Conservation (phyloP, 1,284 basidiomycete genomes). For the Ganoderma leucocontextum region DNA sequence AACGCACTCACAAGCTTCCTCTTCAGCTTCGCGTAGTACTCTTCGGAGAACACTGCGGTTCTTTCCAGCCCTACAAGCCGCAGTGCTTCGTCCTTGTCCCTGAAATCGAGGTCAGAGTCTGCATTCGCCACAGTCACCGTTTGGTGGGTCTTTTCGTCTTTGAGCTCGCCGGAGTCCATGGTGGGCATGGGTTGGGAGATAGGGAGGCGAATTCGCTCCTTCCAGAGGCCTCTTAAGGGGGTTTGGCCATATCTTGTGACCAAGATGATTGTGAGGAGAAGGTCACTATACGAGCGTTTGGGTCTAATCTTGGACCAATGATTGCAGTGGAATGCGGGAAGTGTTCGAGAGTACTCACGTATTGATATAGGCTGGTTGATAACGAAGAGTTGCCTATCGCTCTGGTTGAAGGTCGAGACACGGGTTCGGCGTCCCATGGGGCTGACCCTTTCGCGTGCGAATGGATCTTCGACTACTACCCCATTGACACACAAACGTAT, state of each 20-base stretch:
- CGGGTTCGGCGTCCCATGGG: neutral
- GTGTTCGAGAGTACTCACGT: slow-evolving; percentile 7
- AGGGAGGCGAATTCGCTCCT: neutral
- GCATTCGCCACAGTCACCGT: slow-evolving; percentile 21
- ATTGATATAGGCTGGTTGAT: slow-evolving; percentile 15
- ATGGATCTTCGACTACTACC: neutral
- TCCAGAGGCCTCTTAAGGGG: neutral
- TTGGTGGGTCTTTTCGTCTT: slow-evolving; percentile 26
- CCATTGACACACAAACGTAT: neutral
- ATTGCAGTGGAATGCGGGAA: neutral
- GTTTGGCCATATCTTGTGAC: slow-evolving; percentile 4
- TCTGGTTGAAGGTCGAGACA: slow-evolving; percentile 10
- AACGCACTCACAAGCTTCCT: slow-evolving; percentile 58
- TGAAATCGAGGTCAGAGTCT: slow-evolving; percentile 43
- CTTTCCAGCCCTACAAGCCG: slow-evolving; percentile 62
- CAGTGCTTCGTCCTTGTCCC: slow-evolving; percentile 66
- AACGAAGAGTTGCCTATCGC: slow-evolving; percentile 10
- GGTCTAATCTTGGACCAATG: slow-evolving; percentile 17
- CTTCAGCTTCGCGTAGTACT: slow-evolving; percentile 62
- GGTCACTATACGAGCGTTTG: neutral
- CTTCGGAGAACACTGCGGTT: slow-evolving; percentile 62
- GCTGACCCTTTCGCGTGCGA: neutral
- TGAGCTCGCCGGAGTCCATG: slow-evolving; percentile 13
- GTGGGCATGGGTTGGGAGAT: neutral
- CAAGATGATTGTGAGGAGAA: neutral